A percentile compares a stretch with the other conserved stretches of the same genome.
phyloP scores from a whole-genome alignment of 1,284 basidiomycete species.

The Fomitopsis betulina region DNA sequence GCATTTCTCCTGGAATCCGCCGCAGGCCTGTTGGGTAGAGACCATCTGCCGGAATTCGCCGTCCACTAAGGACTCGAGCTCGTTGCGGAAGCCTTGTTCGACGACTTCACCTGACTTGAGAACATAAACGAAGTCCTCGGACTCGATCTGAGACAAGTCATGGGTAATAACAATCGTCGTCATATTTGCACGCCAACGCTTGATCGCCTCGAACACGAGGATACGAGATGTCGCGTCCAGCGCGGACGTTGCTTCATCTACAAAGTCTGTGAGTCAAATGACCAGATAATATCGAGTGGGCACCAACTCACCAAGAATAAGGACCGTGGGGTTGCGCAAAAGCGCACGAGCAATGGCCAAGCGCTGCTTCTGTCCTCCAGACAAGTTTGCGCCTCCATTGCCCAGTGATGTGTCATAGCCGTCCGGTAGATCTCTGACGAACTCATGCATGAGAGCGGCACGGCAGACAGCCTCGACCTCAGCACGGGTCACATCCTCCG shows the following conservation, averaged over 20 bases:
- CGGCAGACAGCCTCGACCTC: constrained; percentile 82
- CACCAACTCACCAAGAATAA: constrained; percentile 77
- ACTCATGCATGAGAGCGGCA: constrained; percentile 87
- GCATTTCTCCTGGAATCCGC: constrained; percentile 42
- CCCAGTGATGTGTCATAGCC: constrained; percentile 88
- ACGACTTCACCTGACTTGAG: constrained; percentile 80
- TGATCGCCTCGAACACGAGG: constrained; percentile 87
- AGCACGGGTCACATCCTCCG: constrained; percentile 50
- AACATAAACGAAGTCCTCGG: constrained; percentile 88
- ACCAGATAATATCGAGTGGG: constrained; percentile 1
- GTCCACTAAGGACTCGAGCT: constrained; percentile 54
- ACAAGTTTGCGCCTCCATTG: constrained; percentile 71
- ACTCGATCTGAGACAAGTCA: constrained; percentile 81
- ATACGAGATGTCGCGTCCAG: constrained; percentile 87
- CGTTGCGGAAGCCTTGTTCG: constrained; percentile 83
- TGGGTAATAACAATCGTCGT: constrained; percentile 98
- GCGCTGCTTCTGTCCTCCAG: constrained; percentile 92
- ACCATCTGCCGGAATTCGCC: constrained; percentile 61
- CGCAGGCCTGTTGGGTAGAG: constrained; percentile 39
- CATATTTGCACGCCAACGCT: constrained; percentile 74
- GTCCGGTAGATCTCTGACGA: constrained; percentile 76
- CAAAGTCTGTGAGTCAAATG: too few relatives aligned
- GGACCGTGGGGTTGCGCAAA: constrained; percentile 82
- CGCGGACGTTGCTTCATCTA: constrained; percentile 96
- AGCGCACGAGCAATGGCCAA: constrained; percentile 88